Evolutionary conservation across 2,329 filamentous ascomycete genomes (phyloP), one percentile per base, ranked within the genome.

Genomic region (Exserohilum turcica): DNA sequence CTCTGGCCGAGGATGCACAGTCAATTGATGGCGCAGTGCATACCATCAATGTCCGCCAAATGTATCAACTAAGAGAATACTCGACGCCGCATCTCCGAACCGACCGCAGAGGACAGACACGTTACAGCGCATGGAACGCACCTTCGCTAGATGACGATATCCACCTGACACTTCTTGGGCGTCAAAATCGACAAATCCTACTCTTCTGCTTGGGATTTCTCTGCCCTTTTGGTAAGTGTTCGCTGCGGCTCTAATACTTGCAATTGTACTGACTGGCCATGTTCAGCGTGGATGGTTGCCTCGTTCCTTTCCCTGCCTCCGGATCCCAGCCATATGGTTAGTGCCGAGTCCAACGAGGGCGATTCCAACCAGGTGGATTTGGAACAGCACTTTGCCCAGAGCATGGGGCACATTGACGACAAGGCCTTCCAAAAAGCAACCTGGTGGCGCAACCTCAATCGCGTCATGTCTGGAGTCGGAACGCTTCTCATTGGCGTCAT

Each of bases 171-270:
- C 67, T 84, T 3, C 80, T 88, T 58, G 86, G 86, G 44, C 83
- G 84, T 58, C 83, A 89, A 56, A 92, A 92, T 67, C 76, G 86
- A 40, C 91, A 95, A 73, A 82, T 93, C 27, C 78, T 88, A 46
- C 78, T 90, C 43, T 95, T 95, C 74, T 84, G 86, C 49, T 36
- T 88, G 40, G 91, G 91, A 19, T 95, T 95, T 67, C 77, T 93
- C 40, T 85, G 91, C 66, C 91, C 90, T 5, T 81, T 91, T 40
- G 65, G 67, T 68, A 67, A 62, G 58, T 52, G 42, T 35, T 56
- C 62, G 57, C 69, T 56, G 43, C 35, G 27, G 35, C 10, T 31
- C 27, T 16, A 15, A 16, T 31, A 29, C 28, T 15, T 37, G 46
- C 56, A 39, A 15, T 46, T 40, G 33, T 60, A 64, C 57, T 67